These are phyloP conservation scores for Exophiala sp. DNA, from an alignment of 2,329 filamentous ascomycete species.

Conservation along the genomic window DNA sequence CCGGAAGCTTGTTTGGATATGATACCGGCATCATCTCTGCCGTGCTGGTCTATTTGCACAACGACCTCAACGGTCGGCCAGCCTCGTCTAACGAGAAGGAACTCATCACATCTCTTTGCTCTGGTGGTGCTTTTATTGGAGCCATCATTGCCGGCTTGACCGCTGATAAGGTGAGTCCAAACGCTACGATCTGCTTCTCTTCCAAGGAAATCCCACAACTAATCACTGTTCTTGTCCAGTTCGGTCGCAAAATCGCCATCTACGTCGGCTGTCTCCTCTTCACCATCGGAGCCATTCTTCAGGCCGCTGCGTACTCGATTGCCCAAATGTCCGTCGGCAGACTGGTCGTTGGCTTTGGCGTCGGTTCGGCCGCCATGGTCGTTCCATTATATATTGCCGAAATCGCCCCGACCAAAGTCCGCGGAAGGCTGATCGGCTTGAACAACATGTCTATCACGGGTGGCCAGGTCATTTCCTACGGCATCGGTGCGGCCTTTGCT, in stretches of 20 bases:
- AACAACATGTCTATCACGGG: slow-evolving; percentile 76
- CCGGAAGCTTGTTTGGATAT: slow-evolving; percentile 57
- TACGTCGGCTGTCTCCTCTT: slow-evolving; percentile 43
- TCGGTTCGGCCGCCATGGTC: slow-evolving; percentile 60
- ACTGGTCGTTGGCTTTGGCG: slow-evolving; percentile 44
- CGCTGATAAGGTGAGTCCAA: slow-evolving; percentile 38
- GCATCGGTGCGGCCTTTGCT: slow-evolving; percentile 70
- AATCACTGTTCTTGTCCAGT: slow-evolving; percentile 26
- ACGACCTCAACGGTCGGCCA: slow-evolving; percentile 46
- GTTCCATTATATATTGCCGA: slow-evolving; percentile 58
- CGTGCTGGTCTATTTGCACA: slow-evolving; percentile 51
- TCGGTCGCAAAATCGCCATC: slow-evolving; percentile 46
- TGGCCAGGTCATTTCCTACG: slow-evolving; percentile 82
- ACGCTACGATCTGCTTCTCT: no score
- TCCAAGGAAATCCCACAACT: neutral
- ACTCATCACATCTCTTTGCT: slow-evolving; percentile 53
- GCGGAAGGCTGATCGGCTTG: slow-evolving; percentile 46
- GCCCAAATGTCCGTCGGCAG: slow-evolving; percentile 43
- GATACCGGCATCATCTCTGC: slow-evolving; percentile 59
- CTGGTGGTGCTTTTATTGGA: slow-evolving; percentile 51
- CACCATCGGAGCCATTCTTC: slow-evolving; percentile 40
- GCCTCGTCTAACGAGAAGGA: slow-evolving; percentile 52
- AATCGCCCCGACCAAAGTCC: slow-evolving; percentile 45
- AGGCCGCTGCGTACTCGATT: slow-evolving; percentile 38
- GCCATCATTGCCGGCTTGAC: slow-evolving; percentile 50